Evolutionary conservation across 768 basidiomycete genomes (phyloP), one percentile per base, ranked within the genome.

Genomic region (Macrolepiota dolichaula): DNA sequence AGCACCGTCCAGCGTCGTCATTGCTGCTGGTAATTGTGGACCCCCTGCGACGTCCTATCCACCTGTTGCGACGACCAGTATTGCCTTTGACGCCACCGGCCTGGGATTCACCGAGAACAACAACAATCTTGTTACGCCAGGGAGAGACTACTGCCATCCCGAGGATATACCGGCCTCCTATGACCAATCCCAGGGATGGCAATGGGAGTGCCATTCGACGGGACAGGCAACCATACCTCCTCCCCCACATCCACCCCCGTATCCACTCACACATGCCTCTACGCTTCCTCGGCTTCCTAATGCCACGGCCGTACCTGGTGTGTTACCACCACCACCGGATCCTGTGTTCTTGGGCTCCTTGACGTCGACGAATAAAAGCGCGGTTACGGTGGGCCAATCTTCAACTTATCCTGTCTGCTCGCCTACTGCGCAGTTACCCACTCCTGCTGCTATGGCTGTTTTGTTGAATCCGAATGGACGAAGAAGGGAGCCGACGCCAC

Each of bases 391-490:
- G 52, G 53, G 42, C 22, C 59, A 60, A 53, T 32, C 53, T 4
- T 53, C 53, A 7, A 32, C 42, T 44, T 44, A 53, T 47, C 59
- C 58, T 56, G 70, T 73, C 51, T 70, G 71, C 59, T 73, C 76
- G 47, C 75, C 76, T 56, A 70, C 74, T 47, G 73, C 76, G 51
- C 77, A 76, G 63, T 68, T 77, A n/a, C 77, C 78, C 59, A 79
- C 80, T 12, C 79, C 79, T 62, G 78, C 78, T 64, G 76, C 78
- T 44, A 80, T 81, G 79, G 77, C 79, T 54, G 70, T 79, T 54
- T 68, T 77, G 64, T 73, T 79, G 59, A 77, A 76, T 66, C 76
- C 74, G 32, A 70, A 69, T 63, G 69, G 68, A 56, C 52, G 60
- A 32, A 71, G 73, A 65, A 71, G 74, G 44, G 72, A 75, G 42